Evolutionary conservation across 2,329 filamentous ascomycete genomes (phyloP).

Genomic region (Shiraia bambusicola): DNA sequence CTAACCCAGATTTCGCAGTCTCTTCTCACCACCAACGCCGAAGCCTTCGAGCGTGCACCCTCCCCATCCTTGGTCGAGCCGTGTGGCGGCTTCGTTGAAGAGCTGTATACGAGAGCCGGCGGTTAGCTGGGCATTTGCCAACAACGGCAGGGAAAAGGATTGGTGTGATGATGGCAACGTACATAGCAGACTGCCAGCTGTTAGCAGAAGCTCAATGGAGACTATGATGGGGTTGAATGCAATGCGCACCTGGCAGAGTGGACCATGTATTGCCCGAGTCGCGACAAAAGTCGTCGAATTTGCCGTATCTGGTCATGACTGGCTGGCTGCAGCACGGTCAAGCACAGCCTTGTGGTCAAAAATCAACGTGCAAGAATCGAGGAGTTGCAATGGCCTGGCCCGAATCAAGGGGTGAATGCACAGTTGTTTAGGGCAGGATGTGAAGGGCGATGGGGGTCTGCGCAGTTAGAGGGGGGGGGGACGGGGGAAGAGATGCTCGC

Average conservation of each 20-base stretch:
- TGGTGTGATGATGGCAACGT: slow-evolving; percentile 29
- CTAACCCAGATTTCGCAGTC: slow-evolving; percentile 81
- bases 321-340: slow-evolving; percentile 16
- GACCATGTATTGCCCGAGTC: slow-evolving; percentile 48
- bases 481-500: slow-evolving; percentile 11
- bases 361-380: slow-evolving; percentile 16
- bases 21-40: slow-evolving; percentile 61
- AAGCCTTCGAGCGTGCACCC: slow-evolving; percentile 80
- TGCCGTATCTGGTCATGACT: slow-evolving; percentile 41
- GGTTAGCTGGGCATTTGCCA: slow-evolving; percentile 30
- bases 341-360: slow-evolving; percentile 28
- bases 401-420: no score
- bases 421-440: slow-evolving; percentile 7
- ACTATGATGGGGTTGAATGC: background rate
- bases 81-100: slow-evolving; percentile 60
- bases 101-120: slow-evolving; percentile 54
- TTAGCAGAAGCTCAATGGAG: slow-evolving; percentile 26
- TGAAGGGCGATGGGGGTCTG: slow-evolving; percentile 25
- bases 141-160: slow-evolving; percentile 12
- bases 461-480: no score
- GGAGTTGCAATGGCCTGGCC: slow-evolving; percentile 10
- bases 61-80: slow-evolving; percentile 60
- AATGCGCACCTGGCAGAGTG: slow-evolving; percentile 44
- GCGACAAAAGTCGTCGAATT: slow-evolving; percentile 52
- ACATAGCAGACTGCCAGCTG: slow-evolving; percentile 51